Conservation (phyloP, 768 basidiomycete genomes). For the Tulasnella sp. region DNA sequence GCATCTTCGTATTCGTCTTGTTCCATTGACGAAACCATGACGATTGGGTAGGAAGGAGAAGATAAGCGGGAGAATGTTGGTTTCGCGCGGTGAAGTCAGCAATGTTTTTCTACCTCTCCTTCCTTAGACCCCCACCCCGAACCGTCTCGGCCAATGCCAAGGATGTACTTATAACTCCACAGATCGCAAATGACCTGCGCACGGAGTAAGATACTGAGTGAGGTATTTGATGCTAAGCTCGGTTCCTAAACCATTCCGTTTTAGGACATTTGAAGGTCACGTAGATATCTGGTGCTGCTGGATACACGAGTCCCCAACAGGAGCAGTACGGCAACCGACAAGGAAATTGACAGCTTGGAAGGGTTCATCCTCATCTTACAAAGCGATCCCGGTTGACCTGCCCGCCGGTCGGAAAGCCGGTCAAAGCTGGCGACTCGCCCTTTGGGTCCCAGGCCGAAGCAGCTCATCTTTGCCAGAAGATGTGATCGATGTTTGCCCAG, state of each 20-base stretch:
- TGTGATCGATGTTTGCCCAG: conserved; percentile 41
- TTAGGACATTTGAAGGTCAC: conserved; percentile 45
- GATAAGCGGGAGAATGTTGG: not conserved
- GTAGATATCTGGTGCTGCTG: conserved; percentile 71
- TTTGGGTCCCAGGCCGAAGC: conserved; percentile 37
- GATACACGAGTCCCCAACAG: conserved; percentile 38
- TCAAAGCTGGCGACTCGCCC: conserved; percentile 62
- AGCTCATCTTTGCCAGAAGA: conserved; percentile 39
- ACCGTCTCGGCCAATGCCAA: conserved; percentile 40
- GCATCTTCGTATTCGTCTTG: conserved; percentile 5
- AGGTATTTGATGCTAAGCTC: not conserved
- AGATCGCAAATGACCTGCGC: conserved; percentile 84
- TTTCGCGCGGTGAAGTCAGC: conserved; percentile 17
- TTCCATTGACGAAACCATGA: conserved; percentile 1
- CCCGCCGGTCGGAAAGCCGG: conserved; percentile 54
- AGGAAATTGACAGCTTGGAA: conserved; percentile 71
- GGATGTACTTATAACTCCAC: conserved; percentile 65
- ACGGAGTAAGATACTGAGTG: conserved; percentile 53
- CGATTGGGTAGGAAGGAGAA: not conserved
- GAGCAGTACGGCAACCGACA: conserved; percentile 31
- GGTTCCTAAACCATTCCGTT: not conserved
- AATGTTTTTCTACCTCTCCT: conserved; percentile 89
- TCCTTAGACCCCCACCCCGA: conserved; percentile 77
- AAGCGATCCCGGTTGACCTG: conserved; percentile 62
- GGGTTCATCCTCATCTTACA: conserved; percentile 62